A percentile compares a stretch with the other conserved stretches of the same genome.
Conservation (phyloP, 2,329 filamentous ascomycete species). For the Talaromyces sp. region DNA sequence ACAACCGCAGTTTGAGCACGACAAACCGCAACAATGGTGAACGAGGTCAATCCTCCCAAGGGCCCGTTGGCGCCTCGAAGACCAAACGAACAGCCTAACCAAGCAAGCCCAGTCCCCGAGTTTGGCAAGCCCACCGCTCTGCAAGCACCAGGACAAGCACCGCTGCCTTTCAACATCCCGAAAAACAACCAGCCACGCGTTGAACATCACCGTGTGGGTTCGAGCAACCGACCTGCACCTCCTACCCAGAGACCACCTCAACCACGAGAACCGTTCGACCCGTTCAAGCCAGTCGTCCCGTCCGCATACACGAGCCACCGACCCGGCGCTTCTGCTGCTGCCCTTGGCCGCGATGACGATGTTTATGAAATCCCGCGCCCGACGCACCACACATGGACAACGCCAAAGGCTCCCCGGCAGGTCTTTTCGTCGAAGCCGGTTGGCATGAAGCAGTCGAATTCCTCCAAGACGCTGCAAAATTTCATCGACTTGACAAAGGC, state of each 20-base stretch:
- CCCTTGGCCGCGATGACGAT: constrained; percentile 19
- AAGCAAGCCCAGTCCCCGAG: constrained; percentile 40
- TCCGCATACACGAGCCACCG: constrained; percentile 31
- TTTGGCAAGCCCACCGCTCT: constrained; percentile 58
- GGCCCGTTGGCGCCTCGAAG: constrained; percentile 31
- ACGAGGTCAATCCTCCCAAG: constrained; percentile 45
- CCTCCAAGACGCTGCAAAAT: constrained; percentile 38
- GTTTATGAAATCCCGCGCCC: constrained; percentile 46
- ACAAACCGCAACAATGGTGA: constrained; percentile 40
- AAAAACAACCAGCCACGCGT: constrained; percentile 44
- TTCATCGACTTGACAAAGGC: constrained; percentile 46
- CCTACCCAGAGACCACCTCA: constrained; percentile 11
- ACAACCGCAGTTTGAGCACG: not conserved
- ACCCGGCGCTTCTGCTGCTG: constrained; percentile 11
- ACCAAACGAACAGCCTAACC: constrained; percentile 27
- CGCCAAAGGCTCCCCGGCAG: constrained; percentile 47
- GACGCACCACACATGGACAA: constrained; percentile 43
- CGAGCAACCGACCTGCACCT: constrained; percentile 17
- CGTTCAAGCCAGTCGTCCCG: constrained; percentile 34
- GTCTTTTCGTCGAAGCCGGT: constrained; percentile 49
- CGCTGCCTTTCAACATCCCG: constrained; percentile 45
- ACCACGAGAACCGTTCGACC: constrained; percentile 30
- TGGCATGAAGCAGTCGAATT: constrained; percentile 35
- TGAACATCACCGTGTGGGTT: constrained; percentile 44
- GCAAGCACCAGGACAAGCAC: constrained; percentile 41